A percentile compares a stretch with the other conserved stretches of the same genome.
Conservation (phyloP, 2,329 filamentous ascomycete genomes). For the Xylaria hypoxylon region DNA sequence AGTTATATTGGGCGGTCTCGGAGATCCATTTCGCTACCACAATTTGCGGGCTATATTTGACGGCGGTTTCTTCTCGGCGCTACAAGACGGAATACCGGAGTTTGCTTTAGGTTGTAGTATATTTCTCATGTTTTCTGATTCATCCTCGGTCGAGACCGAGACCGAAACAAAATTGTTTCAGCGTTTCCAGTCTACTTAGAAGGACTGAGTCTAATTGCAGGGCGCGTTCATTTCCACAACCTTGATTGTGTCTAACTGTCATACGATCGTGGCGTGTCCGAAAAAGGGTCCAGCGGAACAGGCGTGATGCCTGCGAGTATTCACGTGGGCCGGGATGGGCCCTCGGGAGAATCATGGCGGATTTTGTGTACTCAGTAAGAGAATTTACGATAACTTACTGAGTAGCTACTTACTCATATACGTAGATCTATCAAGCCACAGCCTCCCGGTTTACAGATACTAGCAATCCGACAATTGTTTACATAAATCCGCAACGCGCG, state of each 20-base stretch:
- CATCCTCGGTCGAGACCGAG: neutral
- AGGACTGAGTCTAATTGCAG: conserved; percentile 5
- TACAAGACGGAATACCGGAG: conserved; percentile 1
- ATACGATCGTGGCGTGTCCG: conserved; percentile 35
- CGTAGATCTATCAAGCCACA: neutral
- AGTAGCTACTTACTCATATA: neutral
- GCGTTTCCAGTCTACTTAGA: neutral
- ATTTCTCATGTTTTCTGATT: neutral
- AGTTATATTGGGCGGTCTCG: neutral
- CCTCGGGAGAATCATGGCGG: conserved; percentile 18
- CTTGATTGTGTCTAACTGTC: conserved; percentile 18
- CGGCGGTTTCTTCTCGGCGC: neutral
- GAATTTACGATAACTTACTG: too few species aligned
- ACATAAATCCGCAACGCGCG: conserved; percentile 18
- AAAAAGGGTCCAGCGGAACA: conserved; percentile 17
- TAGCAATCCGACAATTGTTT: conserved; percentile 11
- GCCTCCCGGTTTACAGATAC: conserved; percentile 9
- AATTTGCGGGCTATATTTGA: neutral
- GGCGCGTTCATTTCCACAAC: neutral
- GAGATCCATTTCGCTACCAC: neutral
- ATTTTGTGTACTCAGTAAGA: too few species aligned
- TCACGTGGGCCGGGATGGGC: conserved; percentile 16
- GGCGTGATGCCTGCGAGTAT: conserved; percentile 28
- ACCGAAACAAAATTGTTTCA: conserved; percentile 19
- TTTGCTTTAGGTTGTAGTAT: neutral